phyloP scores from a whole-genome alignment of 176 grass and related monocot species.

The Thinopyrum elongatum region DNA sequence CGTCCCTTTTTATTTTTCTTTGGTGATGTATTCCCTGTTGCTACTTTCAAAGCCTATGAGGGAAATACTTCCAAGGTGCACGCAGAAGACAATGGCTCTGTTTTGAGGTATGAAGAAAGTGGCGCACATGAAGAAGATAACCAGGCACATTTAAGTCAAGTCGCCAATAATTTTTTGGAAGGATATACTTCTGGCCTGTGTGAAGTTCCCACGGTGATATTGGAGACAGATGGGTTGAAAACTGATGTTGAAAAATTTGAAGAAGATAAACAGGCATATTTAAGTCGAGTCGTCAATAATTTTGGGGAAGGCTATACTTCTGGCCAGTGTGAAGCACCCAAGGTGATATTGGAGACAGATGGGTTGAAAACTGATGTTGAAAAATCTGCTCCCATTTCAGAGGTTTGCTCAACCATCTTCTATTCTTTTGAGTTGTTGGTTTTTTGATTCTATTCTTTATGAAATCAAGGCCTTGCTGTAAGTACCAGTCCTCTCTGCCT shows the following conservation, averaged over 20 bases:
- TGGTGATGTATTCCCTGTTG: constrained; percentile 24
- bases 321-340: neutral
- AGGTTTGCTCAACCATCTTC: constrained; percentile 32
- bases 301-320: too few relatives aligned
- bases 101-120: constrained; percentile 18
- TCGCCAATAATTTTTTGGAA: constrained; percentile 7
- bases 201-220: constrained; percentile 11
- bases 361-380: constrained; percentile 3
- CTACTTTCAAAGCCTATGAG: constrained; percentile 10
- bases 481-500: neutral
- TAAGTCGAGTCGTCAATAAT: too few relatives aligned
- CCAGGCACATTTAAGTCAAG: neutral
- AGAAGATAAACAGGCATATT: neutral
- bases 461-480: constrained; percentile 6
- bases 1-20: constrained; percentile 8
- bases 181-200: constrained; percentile 10
- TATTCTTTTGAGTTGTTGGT: neutral
- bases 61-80: constrained; percentile 20
- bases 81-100: neutral
- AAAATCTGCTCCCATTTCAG: constrained; percentile 16
- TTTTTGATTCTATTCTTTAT: neutral
- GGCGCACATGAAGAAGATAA: constrained; percentile 21
- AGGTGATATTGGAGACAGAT: constrained; percentile 25
- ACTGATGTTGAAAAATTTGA: neutral
- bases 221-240: constrained; percentile 26